Conservation (phyloP, 1,139 yeast species). For the Spencermartinsiella ligniputridi region DNA sequence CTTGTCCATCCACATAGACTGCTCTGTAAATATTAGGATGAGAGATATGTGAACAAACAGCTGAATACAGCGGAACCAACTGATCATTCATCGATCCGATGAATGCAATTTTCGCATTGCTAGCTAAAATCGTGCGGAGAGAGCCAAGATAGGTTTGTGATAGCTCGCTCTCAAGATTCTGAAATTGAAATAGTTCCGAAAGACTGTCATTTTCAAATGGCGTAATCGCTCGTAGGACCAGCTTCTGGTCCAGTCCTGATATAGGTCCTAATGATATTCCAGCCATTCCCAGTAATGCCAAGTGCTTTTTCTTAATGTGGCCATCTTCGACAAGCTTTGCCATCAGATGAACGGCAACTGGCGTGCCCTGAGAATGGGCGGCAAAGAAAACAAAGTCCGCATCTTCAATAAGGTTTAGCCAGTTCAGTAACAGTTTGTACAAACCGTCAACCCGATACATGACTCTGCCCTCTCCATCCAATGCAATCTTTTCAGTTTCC, state of each 20-base stretch:
- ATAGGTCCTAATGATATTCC: constrained; percentile 93
- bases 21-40: constrained; percentile 92
- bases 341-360: constrained; percentile 75
- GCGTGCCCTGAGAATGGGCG: constrained; percentile 94
- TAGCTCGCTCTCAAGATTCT: constrained; percentile 66
- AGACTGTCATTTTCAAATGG: constrained; percentile 86
- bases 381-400: constrained; percentile 89
- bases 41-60: constrained; percentile 71
- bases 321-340: constrained; percentile 71
- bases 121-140: constrained; percentile 56
- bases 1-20: constrained; percentile 76
- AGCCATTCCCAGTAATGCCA: constrained; percentile 89
- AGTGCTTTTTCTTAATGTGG: constrained; percentile 43
- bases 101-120: constrained; percentile 72
- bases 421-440: constrained; percentile 63
- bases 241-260: constrained; percentile 78
- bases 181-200: constrained; percentile 81
- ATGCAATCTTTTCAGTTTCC: constrained; percentile 81
- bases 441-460: constrained; percentile 80
- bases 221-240: constrained; percentile 82
- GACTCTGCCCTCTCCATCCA: constrained; percentile 90
- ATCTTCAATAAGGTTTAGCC: constrained; percentile 62
- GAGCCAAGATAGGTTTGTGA: constrained; percentile 68
- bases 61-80: constrained; percentile 85
- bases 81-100: constrained; percentile 91